Conservation (phyloP, 352 stramenopile species). For the Phytopythium kandeliae region DNA sequence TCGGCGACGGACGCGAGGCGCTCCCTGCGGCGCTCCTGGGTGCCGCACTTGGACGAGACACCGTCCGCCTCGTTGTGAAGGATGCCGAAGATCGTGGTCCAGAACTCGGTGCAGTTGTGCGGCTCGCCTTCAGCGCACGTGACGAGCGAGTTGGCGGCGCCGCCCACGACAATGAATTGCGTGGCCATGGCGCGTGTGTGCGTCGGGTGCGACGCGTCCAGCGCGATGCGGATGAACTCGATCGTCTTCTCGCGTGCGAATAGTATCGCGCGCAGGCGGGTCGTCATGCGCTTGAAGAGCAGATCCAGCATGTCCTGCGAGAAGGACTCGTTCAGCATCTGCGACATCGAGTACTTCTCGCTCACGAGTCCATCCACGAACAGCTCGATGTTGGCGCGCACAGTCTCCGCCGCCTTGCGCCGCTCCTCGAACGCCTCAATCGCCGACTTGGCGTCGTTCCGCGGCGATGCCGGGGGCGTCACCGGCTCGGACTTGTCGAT, state of each 20-base stretch:
- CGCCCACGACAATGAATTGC: slow-evolving; percentile 72
- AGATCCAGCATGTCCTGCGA: slow-evolving; percentile 80
- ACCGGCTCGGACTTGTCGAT: slow-evolving; percentile 11
- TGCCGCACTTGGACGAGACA: slow-evolving; percentile 29
- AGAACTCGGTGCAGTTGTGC: slow-evolving; percentile 58
- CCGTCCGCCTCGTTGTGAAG: slow-evolving; percentile 56
- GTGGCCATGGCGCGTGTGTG: slow-evolving; percentile 70
- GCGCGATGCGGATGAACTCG: slow-evolving; percentile 63
- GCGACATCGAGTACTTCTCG: slow-evolving; percentile 44
- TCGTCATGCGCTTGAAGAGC: slow-evolving; percentile 85
- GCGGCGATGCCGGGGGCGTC: slow-evolving; percentile 26
- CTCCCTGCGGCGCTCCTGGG: slow-evolving; percentile 29
- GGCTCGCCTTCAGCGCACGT: slow-evolving; percentile 32
- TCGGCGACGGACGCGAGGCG: slow-evolving; percentile 47
- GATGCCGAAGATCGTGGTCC: slow-evolving; percentile 62
- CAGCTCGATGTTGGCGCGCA: slow-evolving; percentile 71
- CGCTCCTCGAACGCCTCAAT: slow-evolving; percentile 23
- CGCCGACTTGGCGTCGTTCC: slow-evolving; percentile 18
- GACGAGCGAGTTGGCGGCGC: slow-evolving; percentile 47
- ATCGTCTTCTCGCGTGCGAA: slow-evolving; percentile 66
- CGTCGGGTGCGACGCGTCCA: slow-evolving; percentile 40
- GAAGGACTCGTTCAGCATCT: slow-evolving; percentile 80
- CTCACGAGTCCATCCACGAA: slow-evolving; percentile 82
- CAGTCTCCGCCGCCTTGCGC: slow-evolving; percentile 45
- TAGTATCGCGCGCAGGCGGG: slow-evolving; percentile 61